Conservation (phyloP, 805 yeast species). For the Tetrapisispora nanseiensis region DNA sequence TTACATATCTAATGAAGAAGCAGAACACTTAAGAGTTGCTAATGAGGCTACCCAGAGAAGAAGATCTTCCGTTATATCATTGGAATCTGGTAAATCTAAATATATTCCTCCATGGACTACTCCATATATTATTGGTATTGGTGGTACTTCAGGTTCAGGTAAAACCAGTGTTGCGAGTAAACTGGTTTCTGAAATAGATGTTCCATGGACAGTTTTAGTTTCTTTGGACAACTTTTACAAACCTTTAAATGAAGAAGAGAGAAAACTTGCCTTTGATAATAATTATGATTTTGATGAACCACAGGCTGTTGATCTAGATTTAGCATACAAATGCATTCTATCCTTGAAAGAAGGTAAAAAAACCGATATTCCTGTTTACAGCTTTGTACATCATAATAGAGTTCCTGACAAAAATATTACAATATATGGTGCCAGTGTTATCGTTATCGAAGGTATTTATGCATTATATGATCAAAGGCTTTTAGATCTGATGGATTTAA, state of each 20-base stretch:
- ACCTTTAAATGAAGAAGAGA: slow-evolving; percentile 55
- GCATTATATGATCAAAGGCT: slow-evolving; percentile 66
- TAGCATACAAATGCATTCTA: slow-evolving; percentile 51
- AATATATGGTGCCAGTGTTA: slow-evolving; percentile 88
- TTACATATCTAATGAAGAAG: neutral
- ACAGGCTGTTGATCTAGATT: slow-evolving; percentile 69
- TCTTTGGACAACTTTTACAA: slow-evolving; percentile 88
- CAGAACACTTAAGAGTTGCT: neutral
- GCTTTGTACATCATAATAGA: slow-evolving; percentile 54
- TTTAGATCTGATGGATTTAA: slow-evolving; percentile 69
- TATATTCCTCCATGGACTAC: slow-evolving; percentile 84
- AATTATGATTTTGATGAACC: slow-evolving; percentile 86
- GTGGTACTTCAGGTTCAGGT: slow-evolving; percentile 85
- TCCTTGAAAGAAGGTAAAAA: slow-evolving; percentile 62
- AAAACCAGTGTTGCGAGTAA: slow-evolving; percentile 85
- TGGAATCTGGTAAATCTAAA: slow-evolving; percentile 6
- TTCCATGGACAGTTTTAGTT: slow-evolving; percentile 89
- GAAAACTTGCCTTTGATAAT: slow-evolving; percentile 52
- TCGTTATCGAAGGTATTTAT: slow-evolving; percentile 85
- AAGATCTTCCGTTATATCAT: slow-evolving; percentile 8
- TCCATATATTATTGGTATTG: slow-evolving; percentile 80
- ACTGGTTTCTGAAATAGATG: slow-evolving; percentile 66
- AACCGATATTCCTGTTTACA: slow-evolving; percentile 57
- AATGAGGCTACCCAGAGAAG: slow-evolving; percentile 2
- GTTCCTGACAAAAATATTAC: slow-evolving; percentile 58